Base-by-base conservation (phyloP, 108 stramenopile genomes). In the Discostella pseudostelligera region DNA sequence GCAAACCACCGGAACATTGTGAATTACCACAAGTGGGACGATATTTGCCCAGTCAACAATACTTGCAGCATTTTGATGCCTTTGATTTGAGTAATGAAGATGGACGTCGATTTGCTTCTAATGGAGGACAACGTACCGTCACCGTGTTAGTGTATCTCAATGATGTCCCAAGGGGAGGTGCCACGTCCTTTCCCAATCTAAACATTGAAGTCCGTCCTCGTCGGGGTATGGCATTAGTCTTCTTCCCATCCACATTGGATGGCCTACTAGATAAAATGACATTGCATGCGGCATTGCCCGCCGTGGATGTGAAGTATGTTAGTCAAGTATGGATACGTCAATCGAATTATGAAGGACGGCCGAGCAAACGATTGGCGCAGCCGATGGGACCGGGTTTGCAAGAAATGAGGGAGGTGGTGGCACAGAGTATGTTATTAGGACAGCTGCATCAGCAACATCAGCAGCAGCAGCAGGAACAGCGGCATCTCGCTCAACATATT, bases 281-380 rank as follows among this genome's bases (percentile, higher is more conserved):
- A 8, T 76, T 97, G 44, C 97, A 97, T 72, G 87, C 92, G 1
- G 98, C 94, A 0, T 60, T 89, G 67, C 91, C 92, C 0, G 94
- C 96, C 9, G 66, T 92, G 29, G 94, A 90, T 64, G 69, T 80
- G 35, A 99, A 99, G 61, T 99, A 93, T 62, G 95, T 99, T n/a
- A 89, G 84, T 60, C 98, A 99, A 79, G 92, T 97, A 13, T 97
- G 98, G 98, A 91, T 99, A 53, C 88, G 96, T 13, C 96, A 97
- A 69, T 56, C 70, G 16, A 64, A 65, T 16, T 97, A 97, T 78
- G 81, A 74, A 35, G 93, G 93, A 22, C 78, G 79, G 36, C 83
- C 93, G 4, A 80, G 77, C 50, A 90, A 89, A 48, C 72, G 93
- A 28, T 56, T 94, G 46, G 54, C 67, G 43, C 72, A 74, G 26